phyloP scores from a whole-genome alignment of 345 rosid species.

The Ceriops decandra region DNA sequence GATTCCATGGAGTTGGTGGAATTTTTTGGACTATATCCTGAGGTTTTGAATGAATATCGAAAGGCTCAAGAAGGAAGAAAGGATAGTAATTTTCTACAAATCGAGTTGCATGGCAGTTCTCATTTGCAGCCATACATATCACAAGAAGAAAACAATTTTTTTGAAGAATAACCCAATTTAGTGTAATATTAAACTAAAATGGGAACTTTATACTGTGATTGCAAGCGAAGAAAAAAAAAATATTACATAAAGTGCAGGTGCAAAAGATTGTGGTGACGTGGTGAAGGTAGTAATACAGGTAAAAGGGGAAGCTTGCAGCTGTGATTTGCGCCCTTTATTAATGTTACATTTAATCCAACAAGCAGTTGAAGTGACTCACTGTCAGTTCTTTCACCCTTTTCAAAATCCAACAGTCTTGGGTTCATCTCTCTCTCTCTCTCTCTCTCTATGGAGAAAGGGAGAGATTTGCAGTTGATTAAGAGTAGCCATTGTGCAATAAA shows the following conservation, averaged over 20 bases:
- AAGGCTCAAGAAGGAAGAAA: too few species aligned
- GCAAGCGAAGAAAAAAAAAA: too few species aligned
- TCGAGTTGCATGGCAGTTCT: too few species aligned
- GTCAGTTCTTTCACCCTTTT: constrained; percentile 38
- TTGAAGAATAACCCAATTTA: too few species aligned
- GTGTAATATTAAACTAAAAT: too few species aligned
- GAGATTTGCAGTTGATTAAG: too few species aligned
- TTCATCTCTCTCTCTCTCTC: constrained; percentile 5
- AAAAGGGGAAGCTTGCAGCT: constrained; percentile 16
- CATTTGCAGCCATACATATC: too few species aligned
- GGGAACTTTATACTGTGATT: too few species aligned
- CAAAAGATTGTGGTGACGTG: constrained; percentile 2
- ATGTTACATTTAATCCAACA: not conserved
- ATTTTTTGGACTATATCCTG: constrained; percentile 13
- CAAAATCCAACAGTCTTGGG: constrained; percentile 18
- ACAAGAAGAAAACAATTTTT: too few species aligned
- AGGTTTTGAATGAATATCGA: not conserved
- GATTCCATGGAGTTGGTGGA: constrained; percentile 15
- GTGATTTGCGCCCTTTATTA: constrained; percentile 5
- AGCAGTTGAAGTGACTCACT: constrained; percentile 48
- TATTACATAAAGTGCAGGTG: not conserved
- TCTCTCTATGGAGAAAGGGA: not conserved
- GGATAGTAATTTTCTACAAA: too few species aligned
- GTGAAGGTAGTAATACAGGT: constrained; percentile 8
- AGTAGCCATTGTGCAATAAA: not conserved